Evolutionary conservation across 805 yeast species (phyloP).

Genomic region (Wickerhamiella allomyrinae): DNA sequence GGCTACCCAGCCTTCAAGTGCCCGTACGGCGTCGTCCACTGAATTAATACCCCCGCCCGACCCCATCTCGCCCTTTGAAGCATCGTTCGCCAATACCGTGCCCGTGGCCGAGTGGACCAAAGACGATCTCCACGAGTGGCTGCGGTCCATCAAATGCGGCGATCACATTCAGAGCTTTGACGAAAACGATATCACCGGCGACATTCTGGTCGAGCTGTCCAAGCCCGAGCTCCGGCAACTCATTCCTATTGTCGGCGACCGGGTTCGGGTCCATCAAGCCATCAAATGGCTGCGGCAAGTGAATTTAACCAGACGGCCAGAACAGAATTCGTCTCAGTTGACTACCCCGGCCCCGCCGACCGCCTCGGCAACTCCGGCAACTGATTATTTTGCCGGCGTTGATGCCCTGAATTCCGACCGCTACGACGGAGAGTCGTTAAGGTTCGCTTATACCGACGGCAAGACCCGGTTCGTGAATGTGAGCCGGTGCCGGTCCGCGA

Average conservation of each 20-base stretch:
- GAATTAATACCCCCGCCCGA: constrained; percentile 19
- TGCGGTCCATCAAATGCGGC: constrained; percentile 19
- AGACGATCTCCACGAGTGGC: constrained; percentile 23
- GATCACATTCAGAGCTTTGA: constrained; percentile 18
- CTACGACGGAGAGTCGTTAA: background rate
- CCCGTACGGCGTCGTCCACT: background rate
- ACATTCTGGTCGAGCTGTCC: constrained; percentile 47
- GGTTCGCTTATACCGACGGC: constrained; percentile 8
- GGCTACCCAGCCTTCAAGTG: background rate
- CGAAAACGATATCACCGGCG: constrained; percentile 42
- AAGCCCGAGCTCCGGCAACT: constrained; percentile 50
- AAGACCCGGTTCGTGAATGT: constrained; percentile 6
- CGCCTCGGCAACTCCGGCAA: background rate
- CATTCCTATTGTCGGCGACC: constrained; percentile 71
- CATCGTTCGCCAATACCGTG: constrained; percentile 10
- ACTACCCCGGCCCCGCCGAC: constrained; percentile 3
- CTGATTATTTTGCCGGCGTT: constrained; percentile 3
- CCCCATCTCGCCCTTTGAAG: constrained; percentile 19
- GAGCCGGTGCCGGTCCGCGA: constrained; percentile 6
- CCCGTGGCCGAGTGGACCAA: constrained; percentile 18
- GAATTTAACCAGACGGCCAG: too few species aligned
- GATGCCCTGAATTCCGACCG: background rate
- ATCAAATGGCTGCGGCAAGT: constrained; percentile 28
- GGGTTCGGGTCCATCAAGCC: constrained; percentile 52
- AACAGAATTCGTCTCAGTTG: too few species aligned